phyloP scores from a whole-genome alignment of 2,329 filamentous ascomycete species.

The Botrytis pseudocinerea region DNA sequence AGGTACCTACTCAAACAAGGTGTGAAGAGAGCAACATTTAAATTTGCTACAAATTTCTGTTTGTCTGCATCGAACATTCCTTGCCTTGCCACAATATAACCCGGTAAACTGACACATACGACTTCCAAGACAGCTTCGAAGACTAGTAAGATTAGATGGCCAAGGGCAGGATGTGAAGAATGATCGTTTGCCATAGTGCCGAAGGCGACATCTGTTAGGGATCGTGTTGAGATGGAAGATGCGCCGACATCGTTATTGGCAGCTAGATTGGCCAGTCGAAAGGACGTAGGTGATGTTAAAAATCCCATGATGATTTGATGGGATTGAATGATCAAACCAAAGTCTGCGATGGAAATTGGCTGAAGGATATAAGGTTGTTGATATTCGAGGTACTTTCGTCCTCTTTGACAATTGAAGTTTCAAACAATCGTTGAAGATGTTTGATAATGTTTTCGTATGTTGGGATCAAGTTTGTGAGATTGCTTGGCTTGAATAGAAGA shows the following conservation, averaged over 20 bases:
- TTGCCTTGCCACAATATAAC: conserved; percentile 85
- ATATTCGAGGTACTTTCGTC: conserved; percentile 16
- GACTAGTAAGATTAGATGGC: conserved; percentile 52
- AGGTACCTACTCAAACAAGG: conserved; percentile 80
- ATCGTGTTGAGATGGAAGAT: conserved; percentile 30
- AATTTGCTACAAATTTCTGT: conserved; percentile 94
- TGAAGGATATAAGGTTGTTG: not conserved
- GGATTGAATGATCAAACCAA: not conserved
- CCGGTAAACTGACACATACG: conserved; percentile 89
- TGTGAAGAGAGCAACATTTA: conserved; percentile 95
- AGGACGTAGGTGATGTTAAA: conserved; percentile 51
- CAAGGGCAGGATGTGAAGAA: conserved; percentile 48
- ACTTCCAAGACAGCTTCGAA: conserved; percentile 95
- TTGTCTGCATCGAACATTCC: conserved; percentile 95
- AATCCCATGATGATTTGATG: conserved; percentile 42
- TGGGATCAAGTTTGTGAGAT: not conserved
- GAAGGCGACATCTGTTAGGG: conserved; percentile 34
- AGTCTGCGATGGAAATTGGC: not conserved
- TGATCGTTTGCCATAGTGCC: conserved; percentile 33
- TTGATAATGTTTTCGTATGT: not conserved
- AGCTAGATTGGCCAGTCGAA: conserved; percentile 44
- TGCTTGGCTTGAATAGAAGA: not conserved
- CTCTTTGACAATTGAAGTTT: conserved; percentile 9
- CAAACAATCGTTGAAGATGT: not conserved
- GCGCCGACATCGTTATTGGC: conserved; percentile 34